Conservation (phyloP, 2,329 filamentous ascomycete genomes). For the Arthrobotrys musiformis region DNA sequence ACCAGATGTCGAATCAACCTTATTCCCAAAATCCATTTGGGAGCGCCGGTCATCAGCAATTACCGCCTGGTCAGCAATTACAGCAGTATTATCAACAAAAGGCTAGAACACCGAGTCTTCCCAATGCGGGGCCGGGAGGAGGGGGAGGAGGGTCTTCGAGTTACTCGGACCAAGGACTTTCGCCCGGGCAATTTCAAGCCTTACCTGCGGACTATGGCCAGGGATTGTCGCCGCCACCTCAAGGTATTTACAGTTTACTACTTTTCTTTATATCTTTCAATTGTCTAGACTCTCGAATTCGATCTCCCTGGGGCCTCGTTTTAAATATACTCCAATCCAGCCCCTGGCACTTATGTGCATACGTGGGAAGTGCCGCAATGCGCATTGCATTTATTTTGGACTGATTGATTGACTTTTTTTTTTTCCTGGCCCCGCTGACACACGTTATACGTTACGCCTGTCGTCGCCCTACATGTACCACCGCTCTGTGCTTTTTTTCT, state of each 20-base stretch:
- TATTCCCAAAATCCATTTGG: constrained; percentile 47
- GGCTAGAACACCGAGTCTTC: constrained; percentile 40
- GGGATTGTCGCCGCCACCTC: constrained; percentile 43
- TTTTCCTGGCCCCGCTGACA: constrained; percentile 54
- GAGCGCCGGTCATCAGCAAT: constrained; percentile 34
- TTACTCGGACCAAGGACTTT: background rate
- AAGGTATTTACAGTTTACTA: too few relatives aligned
- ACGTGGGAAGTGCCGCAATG: constrained; percentile 48
- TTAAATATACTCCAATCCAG: constrained; percentile 8
- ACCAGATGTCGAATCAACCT: constrained; percentile 51
- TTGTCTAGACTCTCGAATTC: background rate
- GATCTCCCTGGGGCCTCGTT: background rate
- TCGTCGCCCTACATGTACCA: constrained; percentile 44
- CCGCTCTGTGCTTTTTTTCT: constrained; percentile 52
- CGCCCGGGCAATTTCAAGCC: constrained; percentile 16
- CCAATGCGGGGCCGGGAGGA: background rate
- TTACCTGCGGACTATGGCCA: constrained; percentile 24
- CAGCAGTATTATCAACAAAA: constrained; percentile 47
- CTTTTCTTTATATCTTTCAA: background rate
- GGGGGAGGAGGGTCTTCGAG: background rate
- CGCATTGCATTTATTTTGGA: constrained; percentile 46
- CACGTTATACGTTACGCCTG: constrained; percentile 53
- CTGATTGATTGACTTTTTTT: constrained; percentile 34
- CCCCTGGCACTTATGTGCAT: background rate
- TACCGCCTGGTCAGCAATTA: constrained; percentile 40